Evolutionary conservation across 495 filamentous ascomycete genomes (phyloP).

Genomic region (Xylaria bambusicola): DNA sequence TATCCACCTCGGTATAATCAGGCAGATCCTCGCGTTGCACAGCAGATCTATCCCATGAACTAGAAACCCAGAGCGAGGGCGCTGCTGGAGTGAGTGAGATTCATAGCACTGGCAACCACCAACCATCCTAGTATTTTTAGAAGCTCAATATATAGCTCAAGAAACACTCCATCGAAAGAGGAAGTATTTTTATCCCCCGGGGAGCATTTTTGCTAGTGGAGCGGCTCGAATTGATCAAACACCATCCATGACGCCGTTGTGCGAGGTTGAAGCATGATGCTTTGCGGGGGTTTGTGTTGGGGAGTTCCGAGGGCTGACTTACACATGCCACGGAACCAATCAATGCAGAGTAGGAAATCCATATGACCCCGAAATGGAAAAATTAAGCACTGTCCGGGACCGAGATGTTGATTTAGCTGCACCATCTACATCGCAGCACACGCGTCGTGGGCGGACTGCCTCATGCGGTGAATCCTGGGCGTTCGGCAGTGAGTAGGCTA

Average conservation of each 20-base stretch:
- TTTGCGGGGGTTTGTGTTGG: constrained; percentile 12
- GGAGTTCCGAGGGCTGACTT: constrained; percentile 14
- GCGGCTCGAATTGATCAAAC: not conserved
- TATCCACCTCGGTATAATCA: too few relatives aligned
- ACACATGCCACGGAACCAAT: constrained; percentile 6
- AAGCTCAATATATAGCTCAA: not conserved
- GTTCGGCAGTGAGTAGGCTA: not conserved
- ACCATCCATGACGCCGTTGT: not conserved
- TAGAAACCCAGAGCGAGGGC: not conserved
- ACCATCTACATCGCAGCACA: not conserved
- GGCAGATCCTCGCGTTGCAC: not conserved
- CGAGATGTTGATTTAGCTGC: not conserved
- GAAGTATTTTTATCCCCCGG: not conserved
- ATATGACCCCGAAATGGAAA: not conserved
- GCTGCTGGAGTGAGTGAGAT: not conserved
- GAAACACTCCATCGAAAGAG: not conserved
- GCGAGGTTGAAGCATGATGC: constrained; percentile 6
- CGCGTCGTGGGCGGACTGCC: constrained; percentile 1
- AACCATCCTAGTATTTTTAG: not conserved
- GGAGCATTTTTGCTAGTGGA: not conserved
- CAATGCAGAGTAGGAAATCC: not conserved
- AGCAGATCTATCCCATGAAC: not conserved
- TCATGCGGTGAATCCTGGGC: not conserved
- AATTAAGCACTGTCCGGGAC: constrained; percentile 1
- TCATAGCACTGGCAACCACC: not conserved